These are phyloP conservation scores for Botrytis hyacinthi DNA, from an alignment of 2,329 filamentous ascomycete genomes.

Conservation along the genomic window DNA sequence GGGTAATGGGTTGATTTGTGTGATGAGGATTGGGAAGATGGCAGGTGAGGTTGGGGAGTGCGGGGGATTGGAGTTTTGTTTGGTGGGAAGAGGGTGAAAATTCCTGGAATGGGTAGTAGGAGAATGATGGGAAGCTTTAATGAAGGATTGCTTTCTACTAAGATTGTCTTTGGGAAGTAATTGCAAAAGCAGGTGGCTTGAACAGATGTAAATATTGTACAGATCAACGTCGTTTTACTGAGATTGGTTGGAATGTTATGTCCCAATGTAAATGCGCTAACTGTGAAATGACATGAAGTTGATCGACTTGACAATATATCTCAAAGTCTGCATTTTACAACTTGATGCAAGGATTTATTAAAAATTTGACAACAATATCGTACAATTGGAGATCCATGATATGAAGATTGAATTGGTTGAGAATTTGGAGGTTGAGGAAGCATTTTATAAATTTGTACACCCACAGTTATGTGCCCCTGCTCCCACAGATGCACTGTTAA, in stretches of 20 bases:
- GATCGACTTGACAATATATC: background rate
- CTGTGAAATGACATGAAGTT: background rate
- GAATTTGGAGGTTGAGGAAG: background rate
- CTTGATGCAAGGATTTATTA: background rate
- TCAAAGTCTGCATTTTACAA: background rate
- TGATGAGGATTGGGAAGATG: background rate
- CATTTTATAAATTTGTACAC: background rate
- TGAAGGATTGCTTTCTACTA: background rate
- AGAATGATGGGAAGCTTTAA: background rate
- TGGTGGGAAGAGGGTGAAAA: background rate
- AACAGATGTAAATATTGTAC: background rate
- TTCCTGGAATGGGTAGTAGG: background rate
- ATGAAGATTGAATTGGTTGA: background rate
- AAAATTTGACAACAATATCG: background rate
- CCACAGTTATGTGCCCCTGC: background rate
- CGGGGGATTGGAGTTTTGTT: background rate
- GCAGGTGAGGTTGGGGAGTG: background rate
- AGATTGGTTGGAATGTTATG: background rate
- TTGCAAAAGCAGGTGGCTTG: background rate
- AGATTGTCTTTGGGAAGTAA: background rate
- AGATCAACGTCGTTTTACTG: background rate
- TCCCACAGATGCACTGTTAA: constrained; percentile 13
- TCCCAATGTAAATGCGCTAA: background rate
- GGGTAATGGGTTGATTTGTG: background rate
- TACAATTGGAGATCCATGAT: background rate